A percentile compares a stretch with the other conserved stretches of the same genome.
Evolutionary conservation across 2,329 filamentous ascomycete genomes (phyloP).

Genomic region (Cladophialophora chaetospira): DNA sequence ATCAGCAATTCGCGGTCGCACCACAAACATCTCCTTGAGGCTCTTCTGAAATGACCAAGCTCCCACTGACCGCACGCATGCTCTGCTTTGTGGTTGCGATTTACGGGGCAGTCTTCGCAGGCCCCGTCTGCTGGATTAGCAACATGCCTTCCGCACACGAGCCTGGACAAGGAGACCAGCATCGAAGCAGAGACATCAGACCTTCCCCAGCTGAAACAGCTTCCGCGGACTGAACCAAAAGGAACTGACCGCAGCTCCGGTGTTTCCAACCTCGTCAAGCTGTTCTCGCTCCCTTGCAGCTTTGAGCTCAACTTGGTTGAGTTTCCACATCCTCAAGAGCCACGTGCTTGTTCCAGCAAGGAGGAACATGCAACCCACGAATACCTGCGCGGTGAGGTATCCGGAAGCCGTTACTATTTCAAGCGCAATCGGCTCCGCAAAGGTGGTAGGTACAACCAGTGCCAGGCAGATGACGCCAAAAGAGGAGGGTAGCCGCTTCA

Average conservation of each 20-base stretch:
- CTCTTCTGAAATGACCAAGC: too few species aligned
- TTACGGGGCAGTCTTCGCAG: too few species aligned
- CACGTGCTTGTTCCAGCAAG: constrained; percentile 22
- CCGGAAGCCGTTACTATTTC: constrained; percentile 25
- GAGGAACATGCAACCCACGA: constrained; percentile 29
- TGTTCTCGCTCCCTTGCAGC: constrained; percentile 12
- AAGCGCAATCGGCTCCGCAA: constrained; percentile 31
- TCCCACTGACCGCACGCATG: too few species aligned
- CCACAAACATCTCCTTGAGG: too few species aligned
- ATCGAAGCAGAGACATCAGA: constrained; percentile 1
- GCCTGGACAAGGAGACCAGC: too few species aligned
- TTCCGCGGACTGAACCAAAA: constrained; percentile 14
- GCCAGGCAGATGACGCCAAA: constrained; percentile 28
- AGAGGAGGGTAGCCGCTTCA: constrained; percentile 26
- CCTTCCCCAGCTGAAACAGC: constrained; percentile 14
- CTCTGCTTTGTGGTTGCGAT: too few species aligned
- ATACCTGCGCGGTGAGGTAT: constrained; percentile 28
- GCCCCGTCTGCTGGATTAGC: too few species aligned
- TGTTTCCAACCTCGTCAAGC: background rate
- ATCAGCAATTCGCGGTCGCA: too few species aligned
- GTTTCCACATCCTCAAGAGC: constrained; percentile 30
- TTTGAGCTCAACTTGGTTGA: constrained; percentile 27
- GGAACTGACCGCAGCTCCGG: background rate
- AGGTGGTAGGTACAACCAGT: constrained; percentile 26
- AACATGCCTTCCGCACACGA: too few species aligned